These are phyloP conservation scores for Monosporozyma servazzii DNA, from an alignment of 805 yeast genomes.

Conservation along the genomic window DNA sequence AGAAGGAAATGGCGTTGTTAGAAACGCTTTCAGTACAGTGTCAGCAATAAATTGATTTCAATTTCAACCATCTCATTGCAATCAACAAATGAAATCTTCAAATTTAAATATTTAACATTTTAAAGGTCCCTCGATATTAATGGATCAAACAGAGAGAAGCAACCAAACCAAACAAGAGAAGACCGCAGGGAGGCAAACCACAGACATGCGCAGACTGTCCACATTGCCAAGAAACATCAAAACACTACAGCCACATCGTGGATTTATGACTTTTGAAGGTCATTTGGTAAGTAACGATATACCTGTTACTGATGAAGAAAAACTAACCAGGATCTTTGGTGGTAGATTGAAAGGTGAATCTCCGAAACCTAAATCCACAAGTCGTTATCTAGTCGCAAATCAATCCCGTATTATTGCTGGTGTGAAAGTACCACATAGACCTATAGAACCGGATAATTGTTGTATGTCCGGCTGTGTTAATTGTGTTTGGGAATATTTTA, in stretches of 20 bases:
- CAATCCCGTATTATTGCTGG: conserved; percentile 40
- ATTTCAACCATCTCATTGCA: not conserved
- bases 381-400: conserved; percentile 21
- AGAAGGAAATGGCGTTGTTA: conserved; percentile 44
- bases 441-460: conserved; percentile 88
- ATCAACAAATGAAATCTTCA: not conserved
- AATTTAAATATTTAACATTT: not conserved
- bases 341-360: conserved; percentile 47
- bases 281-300: conserved; percentile 18
- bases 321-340: conserved; percentile 45
- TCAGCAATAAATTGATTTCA: not conserved
- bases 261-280: conserved; percentile 30
- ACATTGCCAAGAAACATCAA: not conserved
- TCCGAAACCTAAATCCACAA: conserved; percentile 32
- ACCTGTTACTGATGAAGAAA: conserved; percentile 35
- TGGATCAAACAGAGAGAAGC: not conserved
- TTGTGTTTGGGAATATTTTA: conserved; percentile 92
- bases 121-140: not conserved
- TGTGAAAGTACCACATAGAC: conserved; percentile 69
- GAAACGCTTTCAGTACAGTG: conserved; percentile 19
- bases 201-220: not conserved
- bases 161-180: not conserved
- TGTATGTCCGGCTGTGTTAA: conserved; percentile 96
- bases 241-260: not conserved
- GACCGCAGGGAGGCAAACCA: no score